A percentile compares a stretch with the other conserved stretches of the same genome.
Evolutionary conservation across 192 early-diverging fungal genomes (phyloP).

Genomic region (Coemansia sp.): DNA sequence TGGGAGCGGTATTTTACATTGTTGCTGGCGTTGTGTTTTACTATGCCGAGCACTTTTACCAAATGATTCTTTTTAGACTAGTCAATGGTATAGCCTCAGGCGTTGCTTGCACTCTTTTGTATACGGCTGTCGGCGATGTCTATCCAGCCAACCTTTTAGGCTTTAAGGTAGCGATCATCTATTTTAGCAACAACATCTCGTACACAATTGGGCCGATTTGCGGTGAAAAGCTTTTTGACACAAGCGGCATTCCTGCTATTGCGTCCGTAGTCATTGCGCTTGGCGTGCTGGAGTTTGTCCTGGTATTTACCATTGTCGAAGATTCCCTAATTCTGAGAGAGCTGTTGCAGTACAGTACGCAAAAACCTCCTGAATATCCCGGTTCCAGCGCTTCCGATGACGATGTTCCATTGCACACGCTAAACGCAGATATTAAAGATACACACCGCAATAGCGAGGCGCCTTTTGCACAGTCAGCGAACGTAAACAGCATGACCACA

Average conservation of each 20-base stretch:
- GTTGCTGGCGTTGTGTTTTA: slow-evolving; percentile 29
- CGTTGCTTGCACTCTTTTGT: slow-evolving; percentile 32
- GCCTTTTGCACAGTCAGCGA: background rate
- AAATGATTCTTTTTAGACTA: slow-evolving; percentile 26
- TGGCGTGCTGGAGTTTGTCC: slow-evolving; percentile 18
- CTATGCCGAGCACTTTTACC: slow-evolving; percentile 23
- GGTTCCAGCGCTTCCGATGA: background rate
- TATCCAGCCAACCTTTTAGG: slow-evolving; percentile 33
- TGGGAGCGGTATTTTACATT: slow-evolving; percentile 20
- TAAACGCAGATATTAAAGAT: background rate
- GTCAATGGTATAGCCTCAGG: slow-evolving; percentile 37
- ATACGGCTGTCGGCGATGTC: slow-evolving; percentile 34
- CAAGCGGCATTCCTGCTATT: slow-evolving; percentile 17
- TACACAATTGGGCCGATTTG: slow-evolving; percentile 38
- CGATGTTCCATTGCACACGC: background rate
- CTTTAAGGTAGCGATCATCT: slow-evolving; percentile 37
- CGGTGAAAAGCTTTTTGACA: slow-evolving; percentile 26
- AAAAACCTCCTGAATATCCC: background rate
- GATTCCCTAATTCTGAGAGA: slow-evolving; percentile 25
- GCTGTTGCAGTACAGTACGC: background rate
- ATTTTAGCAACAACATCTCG: slow-evolving; percentile 35
- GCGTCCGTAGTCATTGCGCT: slow-evolving; percentile 33
- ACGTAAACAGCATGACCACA: background rate
- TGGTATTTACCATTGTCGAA: slow-evolving; percentile 15
- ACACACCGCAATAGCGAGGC: background rate